A percentile compares a stretch with the other conserved stretches of the same genome.
Conservation (phyloP, 169 alveolate genomes). For the Plasmodium sp. region DNA sequence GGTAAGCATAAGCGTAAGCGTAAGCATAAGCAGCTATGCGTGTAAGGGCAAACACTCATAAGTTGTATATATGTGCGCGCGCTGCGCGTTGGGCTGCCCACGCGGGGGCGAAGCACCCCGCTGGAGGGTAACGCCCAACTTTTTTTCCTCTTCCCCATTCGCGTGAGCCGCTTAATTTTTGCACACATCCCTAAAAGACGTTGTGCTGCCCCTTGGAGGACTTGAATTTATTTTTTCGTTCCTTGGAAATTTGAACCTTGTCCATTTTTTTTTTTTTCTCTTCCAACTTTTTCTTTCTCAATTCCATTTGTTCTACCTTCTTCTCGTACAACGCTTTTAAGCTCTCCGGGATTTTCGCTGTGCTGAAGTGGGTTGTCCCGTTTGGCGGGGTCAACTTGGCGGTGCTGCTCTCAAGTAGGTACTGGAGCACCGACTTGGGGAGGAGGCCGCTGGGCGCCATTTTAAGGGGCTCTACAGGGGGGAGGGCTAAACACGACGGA, state of each 20-base stretch:
- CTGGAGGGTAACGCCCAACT: background rate
- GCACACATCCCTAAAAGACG: constrained; percentile 1
- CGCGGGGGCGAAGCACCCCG: background rate
- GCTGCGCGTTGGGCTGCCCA: too few relatives aligned
- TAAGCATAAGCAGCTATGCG: too few relatives aligned
- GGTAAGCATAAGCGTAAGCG: background rate
- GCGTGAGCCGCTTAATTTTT: too few relatives aligned
- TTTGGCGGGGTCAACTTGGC: background rate
- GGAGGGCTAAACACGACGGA: background rate
- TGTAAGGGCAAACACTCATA: too few relatives aligned
- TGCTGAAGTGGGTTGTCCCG: constrained; percentile 1
- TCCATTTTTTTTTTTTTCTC: constrained; percentile 64
- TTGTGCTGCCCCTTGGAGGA: constrained; percentile 73
- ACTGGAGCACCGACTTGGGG: background rate
- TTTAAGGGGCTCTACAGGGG: background rate
- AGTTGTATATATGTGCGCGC: too few relatives aligned
- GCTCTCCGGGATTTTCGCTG: constrained; percentile 55
- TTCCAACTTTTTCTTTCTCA: constrained; percentile 40
- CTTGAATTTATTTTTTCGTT: constrained; percentile 59
- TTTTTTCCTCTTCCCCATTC: background rate
- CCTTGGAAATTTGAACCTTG: constrained; percentile 49
- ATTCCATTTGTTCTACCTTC: constrained; percentile 63
- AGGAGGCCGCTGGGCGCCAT: background rate
- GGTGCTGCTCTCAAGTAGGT: background rate
- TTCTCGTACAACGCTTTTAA: constrained; percentile 52